Evolutionary conservation across 495 filamentous ascomycete genomes (phyloP).

Genomic region (Evernia prunastri): DNA sequence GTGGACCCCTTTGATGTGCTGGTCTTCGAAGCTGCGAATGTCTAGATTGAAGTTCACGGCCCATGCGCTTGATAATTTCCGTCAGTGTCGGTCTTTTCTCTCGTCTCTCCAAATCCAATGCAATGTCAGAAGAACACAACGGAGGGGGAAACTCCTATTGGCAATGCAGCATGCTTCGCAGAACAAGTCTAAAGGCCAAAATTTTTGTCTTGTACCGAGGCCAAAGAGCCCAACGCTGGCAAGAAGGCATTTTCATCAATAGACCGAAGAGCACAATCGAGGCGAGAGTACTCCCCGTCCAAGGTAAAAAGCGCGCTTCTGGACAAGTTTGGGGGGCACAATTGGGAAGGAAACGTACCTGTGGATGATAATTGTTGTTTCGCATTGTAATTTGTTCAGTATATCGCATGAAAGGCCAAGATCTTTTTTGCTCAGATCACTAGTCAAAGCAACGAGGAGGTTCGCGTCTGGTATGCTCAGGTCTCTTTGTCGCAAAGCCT

Average conservation of each 20-base stretch:
- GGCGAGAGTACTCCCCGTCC: neutral
- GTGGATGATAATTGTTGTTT: constrained; percentile 19
- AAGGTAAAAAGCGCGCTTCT: neutral
- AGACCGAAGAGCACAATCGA: neutral
- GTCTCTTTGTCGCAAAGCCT: constrained; percentile 34
- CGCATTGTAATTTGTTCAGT: neutral
- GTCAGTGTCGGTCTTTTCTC: neutral
- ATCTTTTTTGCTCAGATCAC: constrained; percentile 28
- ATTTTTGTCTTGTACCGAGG: neutral
- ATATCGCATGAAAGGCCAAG: constrained; percentile 3
- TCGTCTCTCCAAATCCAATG: neutral
- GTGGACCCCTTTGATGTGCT: constrained; percentile 39
- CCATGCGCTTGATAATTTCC: neutral
- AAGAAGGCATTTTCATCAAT: neutral
- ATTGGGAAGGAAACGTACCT: neutral
- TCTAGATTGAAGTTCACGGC: constrained; percentile 26
- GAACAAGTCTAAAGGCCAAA: neutral
- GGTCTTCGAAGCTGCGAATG: constrained; percentile 31
- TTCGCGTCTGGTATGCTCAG: constrained; percentile 23
- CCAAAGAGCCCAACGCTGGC: neutral
- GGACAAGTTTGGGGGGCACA: neutral
- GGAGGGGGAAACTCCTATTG: neutral
- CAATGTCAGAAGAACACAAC: neutral
- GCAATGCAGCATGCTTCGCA: neutral
- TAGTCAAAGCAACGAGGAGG: constrained; percentile 48